Percentiles rank a stretch among this genome's conserved stretches.
phyloP scores from a whole-genome alignment of 257 asterid genomes.

The Salvia miltiorrhiza region DNA sequence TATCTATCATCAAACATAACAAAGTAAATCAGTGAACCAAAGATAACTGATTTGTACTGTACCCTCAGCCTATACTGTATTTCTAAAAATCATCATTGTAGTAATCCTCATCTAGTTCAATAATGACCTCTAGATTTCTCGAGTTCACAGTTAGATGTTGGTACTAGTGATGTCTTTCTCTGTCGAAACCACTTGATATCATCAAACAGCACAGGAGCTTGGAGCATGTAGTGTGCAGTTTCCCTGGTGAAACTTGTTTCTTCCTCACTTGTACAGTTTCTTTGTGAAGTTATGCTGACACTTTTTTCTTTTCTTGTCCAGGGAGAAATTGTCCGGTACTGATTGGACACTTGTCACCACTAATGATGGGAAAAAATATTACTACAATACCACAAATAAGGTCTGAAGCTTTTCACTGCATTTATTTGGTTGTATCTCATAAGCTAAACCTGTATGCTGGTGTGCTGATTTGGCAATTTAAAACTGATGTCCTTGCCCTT shows the following conservation, averaged over 20 bases:
- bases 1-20: neutral
- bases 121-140: conserved; percentile 18
- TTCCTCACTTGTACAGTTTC: neutral
- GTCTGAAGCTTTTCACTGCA: conserved; percentile 23
- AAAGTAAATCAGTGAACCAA: neutral
- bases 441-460: neutral
- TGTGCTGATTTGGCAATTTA: neutral
- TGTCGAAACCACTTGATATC: conserved; percentile 1
- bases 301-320: conserved; percentile 27
- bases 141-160: conserved; percentile 11
- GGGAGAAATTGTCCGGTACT: conserved; percentile 86
- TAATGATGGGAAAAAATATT: conserved; percentile 83
- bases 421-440: conserved; percentile 2
- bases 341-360: conserved; percentile 90
- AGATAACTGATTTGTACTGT: neutral
- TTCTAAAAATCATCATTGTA: neutral
- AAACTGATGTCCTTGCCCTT: conserved; percentile 3
- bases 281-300: conserved; percentile 10
- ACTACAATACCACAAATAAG: conserved; percentile 77
- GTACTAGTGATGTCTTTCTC: neutral
- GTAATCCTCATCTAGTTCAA: neutral
- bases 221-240: conserved; percentile 10
- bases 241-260: conserved; percentile 2
- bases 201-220: conserved; percentile 5
- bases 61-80: neutral